Conservation (phyloP, 768 basidiomycete genomes). For the Calocera viscosa region DNA sequence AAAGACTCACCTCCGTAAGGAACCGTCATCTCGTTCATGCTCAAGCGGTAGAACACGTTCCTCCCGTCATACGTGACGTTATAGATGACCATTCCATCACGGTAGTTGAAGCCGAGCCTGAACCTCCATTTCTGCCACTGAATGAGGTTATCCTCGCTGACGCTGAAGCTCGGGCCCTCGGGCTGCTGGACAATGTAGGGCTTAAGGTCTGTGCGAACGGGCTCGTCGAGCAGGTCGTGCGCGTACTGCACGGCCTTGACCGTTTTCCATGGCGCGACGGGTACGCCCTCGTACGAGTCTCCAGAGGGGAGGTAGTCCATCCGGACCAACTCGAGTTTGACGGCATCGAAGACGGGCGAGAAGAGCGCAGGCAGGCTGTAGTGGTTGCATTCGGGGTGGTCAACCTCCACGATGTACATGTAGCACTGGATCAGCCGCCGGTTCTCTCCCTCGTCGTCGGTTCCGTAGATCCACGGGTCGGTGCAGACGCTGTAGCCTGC, state of each 20-base stretch:
- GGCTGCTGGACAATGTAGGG: slow-evolving; percentile 11
- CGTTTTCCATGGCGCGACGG: neutral
- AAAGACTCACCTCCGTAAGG: slow-evolving; percentile 18
- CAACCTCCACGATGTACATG: slow-evolving; percentile 3
- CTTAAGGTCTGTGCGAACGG: slow-evolving; percentile 13
- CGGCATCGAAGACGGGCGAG: neutral
- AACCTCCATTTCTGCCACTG: slow-evolving; percentile 20
- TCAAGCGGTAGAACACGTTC: slow-evolving; percentile 20
- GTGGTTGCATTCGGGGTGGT: slow-evolving; percentile 11
- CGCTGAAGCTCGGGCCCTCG: slow-evolving; percentile 12
- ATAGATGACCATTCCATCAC: slow-evolving; percentile 21
- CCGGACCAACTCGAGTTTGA: slow-evolving; percentile 3
- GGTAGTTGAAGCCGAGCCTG: slow-evolving; percentile 16
- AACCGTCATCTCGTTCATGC: slow-evolving; percentile 22
- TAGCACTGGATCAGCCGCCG: slow-evolving; percentile 8
- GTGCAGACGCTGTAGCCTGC: slow-evolving; percentile 9
- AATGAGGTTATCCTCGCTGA: slow-evolving; percentile 13
- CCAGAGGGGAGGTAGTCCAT: slow-evolving; percentile 1
- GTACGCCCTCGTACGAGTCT: neutral
- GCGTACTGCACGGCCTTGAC: slow-evolving; percentile 5
- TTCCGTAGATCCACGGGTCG: slow-evolving; percentile 14
- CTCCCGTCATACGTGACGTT: slow-evolving; percentile 23
- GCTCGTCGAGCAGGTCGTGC: slow-evolving; percentile 11
- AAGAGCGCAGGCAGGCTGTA: slow-evolving; percentile 4
- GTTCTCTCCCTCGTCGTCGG: neutral